Base-by-base conservation (phyloP, 2,329 filamentous ascomycete species). In the Apiospora pterosperma region DNA sequence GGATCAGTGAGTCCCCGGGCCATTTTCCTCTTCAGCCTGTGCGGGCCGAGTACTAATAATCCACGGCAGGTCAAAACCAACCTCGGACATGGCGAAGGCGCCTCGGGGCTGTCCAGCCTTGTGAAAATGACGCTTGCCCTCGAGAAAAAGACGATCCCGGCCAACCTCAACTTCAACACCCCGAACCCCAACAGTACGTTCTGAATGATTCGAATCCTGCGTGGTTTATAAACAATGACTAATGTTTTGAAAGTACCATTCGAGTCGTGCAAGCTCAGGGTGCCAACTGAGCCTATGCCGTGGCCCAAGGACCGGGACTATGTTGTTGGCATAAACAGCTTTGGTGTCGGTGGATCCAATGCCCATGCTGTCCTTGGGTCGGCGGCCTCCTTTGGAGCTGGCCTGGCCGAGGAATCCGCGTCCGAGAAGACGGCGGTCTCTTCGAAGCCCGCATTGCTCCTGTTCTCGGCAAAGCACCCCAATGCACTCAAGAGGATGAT, bases 251-350 rank as follows among this genome's bases (percentile, higher is more conserved):
- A n/a, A n/a, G n/a, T n/a, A n/a, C n/a, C n/a, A n/a, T n/a, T n/a
- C n/a, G n/a, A n/a, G n/a, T n/a, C n/a, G n/a, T n/a, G n/a, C n/a
- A 64, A 70, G 16, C 67, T 72, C 5, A 67, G 64, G 59, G 65
- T 73, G 0, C 41, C 42, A 16, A 67, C 63, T 34, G 63, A 69
- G 6, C 41, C 64, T 1, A 59, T 44, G 7, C 60, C 63, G 6
- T 69, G 65, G 31, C 68, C 68, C 1, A 58, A 55, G 2, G 61
- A 65, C 14, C 44, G 63, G 1, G 62, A 63, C 41, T 69, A 12
- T 63, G 64, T 71, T 39, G 67, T 67, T 5, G 67, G 66, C 21
- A 66, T 74, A n/a, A 71, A 67, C 41, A 69, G 59, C 25, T 64
- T 64, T 36, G 63, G 63, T 5, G 28, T 23, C 16, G 63, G 63